These are phyloP conservation scores for Rubus idaeus DNA, from an alignment of 306 rosid genomes.

Conservation along the genomic window DNA sequence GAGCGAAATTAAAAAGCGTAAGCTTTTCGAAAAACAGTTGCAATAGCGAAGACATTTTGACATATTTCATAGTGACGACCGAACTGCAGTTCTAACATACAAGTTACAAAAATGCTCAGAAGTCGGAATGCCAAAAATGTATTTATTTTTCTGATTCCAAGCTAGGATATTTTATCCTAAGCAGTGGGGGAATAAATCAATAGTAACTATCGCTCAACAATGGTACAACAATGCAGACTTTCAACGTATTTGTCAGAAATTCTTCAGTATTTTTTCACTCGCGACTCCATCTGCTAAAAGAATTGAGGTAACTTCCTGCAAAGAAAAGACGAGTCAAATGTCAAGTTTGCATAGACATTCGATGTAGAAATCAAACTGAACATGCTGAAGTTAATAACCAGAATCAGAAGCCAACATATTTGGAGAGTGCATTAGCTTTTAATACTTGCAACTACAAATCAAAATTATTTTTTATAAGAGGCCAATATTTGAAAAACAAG, in stretches of 20 bases:
- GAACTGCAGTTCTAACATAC: slow-evolving; percentile 9
- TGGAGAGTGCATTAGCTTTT: neutral
- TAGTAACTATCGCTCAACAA: slow-evolving; percentile 11
- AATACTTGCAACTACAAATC: too few species aligned
- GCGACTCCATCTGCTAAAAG: slow-evolving; percentile 83
- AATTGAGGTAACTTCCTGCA: slow-evolving; percentile 91
- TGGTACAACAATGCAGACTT: slow-evolving; percentile 52
- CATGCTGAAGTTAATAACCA: neutral
- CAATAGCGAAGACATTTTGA: neutral
- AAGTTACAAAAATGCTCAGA: slow-evolving; percentile 5
- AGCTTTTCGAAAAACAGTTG: too few species aligned
- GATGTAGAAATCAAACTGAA: neutral
- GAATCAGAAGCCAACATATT: neutral
- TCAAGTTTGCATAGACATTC: neutral
- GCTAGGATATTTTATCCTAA: slow-evolving; percentile 48
- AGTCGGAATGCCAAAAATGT: slow-evolving; percentile 39
- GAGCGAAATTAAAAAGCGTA: too few species aligned
- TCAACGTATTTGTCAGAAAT: slow-evolving; percentile 50
- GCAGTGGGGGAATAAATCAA: slow-evolving; percentile 45
- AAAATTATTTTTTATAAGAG: neutral
- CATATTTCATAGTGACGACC: neutral
- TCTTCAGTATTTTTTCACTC: slow-evolving; percentile 78
- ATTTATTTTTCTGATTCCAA: slow-evolving; percentile 40
- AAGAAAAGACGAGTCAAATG: neutral
- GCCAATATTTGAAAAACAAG: neutral